Percentiles rank a stretch among this genome's conserved stretches.
phyloP scores from a whole-genome alignment of 495 filamentous ascomycete genomes.

The Ramalina peruviana region DNA sequence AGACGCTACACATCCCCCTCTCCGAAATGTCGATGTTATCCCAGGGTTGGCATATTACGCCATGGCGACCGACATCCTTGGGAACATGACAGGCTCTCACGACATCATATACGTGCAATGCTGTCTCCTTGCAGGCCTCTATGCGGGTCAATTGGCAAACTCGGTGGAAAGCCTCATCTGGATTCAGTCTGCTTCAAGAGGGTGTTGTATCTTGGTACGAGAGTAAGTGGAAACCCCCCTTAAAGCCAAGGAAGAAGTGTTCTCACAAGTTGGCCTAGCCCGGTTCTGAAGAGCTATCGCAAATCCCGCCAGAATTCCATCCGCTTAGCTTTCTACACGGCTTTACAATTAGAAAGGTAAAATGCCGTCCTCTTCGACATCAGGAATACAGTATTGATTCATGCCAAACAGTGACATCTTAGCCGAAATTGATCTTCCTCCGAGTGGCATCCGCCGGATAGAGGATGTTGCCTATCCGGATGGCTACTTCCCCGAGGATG shows the following conservation, averaged over 20 bases:
- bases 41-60: constrained; percentile 83
- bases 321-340: constrained; percentile 58
- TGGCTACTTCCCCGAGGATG: constrained; percentile 7
- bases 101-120: constrained; percentile 72
- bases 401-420: constrained; percentile 57
- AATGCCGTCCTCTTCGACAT: neutral
- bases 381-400: too few relatives aligned
- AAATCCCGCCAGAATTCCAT: constrained; percentile 38
- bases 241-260: neutral
- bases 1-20: constrained; percentile 3
- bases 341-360: constrained; percentile 78
- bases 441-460: constrained; percentile 54
- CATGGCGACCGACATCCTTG: constrained; percentile 76
- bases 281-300: constrained; percentile 6
- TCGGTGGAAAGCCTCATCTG: constrained; percentile 83
- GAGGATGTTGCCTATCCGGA: constrained; percentile 14
- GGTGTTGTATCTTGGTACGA: constrained; percentile 63
- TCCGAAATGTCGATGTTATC: constrained; percentile 69
- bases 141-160: constrained; percentile 73
- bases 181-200: constrained; percentile 66
- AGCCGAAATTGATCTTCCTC: constrained; percentile 74
- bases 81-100: constrained; percentile 61
- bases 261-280: neutral
- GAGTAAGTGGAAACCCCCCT: constrained; percentile 35
- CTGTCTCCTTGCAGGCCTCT: constrained; percentile 75